phyloP scores from a whole-genome alignment of 768 basidiomycete species.

The Boletus rubropictus region DNA sequence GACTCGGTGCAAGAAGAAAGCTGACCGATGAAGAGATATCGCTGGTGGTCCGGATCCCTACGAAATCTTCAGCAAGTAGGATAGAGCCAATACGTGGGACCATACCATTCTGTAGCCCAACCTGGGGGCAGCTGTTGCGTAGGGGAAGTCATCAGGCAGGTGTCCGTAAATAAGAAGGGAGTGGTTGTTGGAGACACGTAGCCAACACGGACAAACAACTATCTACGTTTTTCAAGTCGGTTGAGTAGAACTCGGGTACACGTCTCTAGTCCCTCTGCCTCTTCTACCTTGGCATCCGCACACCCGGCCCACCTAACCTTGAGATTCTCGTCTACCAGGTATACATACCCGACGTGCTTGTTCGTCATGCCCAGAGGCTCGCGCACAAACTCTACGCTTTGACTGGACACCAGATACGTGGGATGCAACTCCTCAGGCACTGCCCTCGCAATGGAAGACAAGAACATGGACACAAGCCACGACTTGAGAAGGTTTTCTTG shows the following conservation, averaged over 20 bases:
- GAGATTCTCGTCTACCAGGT: slow-evolving; percentile 77
- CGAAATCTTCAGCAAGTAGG: slow-evolving; percentile 14
- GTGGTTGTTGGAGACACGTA: slow-evolving; percentile 20
- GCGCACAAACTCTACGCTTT: slow-evolving; percentile 81
- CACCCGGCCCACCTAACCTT: slow-evolving; percentile 92
- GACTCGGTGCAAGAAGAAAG: slow-evolving; percentile 15
- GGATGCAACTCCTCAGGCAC: slow-evolving; percentile 61
- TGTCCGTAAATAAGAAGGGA: background rate
- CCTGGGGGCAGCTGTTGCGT: slow-evolving; percentile 80
- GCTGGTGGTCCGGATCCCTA: slow-evolving; percentile 78
- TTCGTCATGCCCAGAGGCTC: slow-evolving; percentile 86
- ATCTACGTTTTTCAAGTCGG: slow-evolving; percentile 37
- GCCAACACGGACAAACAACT: slow-evolving; percentile 26
- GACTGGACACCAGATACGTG: slow-evolving; percentile 73
- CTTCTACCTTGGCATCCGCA: slow-evolving; percentile 73
- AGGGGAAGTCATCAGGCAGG: slow-evolving; percentile 36
- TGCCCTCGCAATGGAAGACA: slow-evolving; percentile 61
- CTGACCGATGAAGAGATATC: slow-evolving; percentile 87
- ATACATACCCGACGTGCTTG: slow-evolving; percentile 87
- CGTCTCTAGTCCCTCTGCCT: slow-evolving; percentile 59
- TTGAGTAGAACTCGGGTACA: slow-evolving; percentile 67
- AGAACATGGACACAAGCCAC: slow-evolving; percentile 79
- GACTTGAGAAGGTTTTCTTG: slow-evolving; percentile 94
- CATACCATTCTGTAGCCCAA: slow-evolving; percentile 90
- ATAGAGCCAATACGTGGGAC: background rate